Base-by-base conservation (phyloP, 2,329 filamentous ascomycete genomes). In the Cercospora berteroae region DNA sequence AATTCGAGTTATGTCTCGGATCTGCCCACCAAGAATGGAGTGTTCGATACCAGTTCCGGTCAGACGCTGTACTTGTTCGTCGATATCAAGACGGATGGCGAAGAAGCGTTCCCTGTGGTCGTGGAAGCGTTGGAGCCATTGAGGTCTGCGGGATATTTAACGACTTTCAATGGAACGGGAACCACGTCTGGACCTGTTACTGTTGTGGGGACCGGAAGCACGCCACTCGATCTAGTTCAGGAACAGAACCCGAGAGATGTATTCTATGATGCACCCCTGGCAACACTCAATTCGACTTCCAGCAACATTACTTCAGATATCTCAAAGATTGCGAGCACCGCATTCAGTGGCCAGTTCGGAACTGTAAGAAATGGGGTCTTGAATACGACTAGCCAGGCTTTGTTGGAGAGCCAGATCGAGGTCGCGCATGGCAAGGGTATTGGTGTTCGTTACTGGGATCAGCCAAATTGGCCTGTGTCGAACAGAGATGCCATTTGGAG, bases 21-120 rank as follows among this genome's bases (percentile, higher is more conserved):
- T 2, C 74, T 75, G 0, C 77, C 79, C 6, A 86, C 85, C 4
- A 81, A 82, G 52, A 87, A 88, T 73, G 88, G 88, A 36, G 85
- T 90, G 13, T 90, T 83, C 74, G 88, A 90, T 76, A 86, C 86
- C 1, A 74, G 74, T 36, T 74, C 79, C 1, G 80, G 76, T 5
- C 87, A 89, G 75, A 89, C 87, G 0, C 80, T 90, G 5, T 89
- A 88, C 78, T 81, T 90, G 57, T 89, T 88, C 77, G 84, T 90
- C 66, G 88, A 90, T 73, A 73, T 88, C 66, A 90, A 90, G 77
- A 89, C 87, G 0, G 78, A 83, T 39, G 86, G 86, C 5, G 72
- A 77, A 0, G 80, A 80, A 33, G 88, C 88, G 1, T 89, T 85
- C 80, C 80, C 86, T 2, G 81, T 80, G 36, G 86, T 88, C 2